These are phyloP conservation scores for Tolypocladium endophyticum DNA, from an alignment of 2,329 filamentous ascomycete species.

Conservation along the genomic window DNA sequence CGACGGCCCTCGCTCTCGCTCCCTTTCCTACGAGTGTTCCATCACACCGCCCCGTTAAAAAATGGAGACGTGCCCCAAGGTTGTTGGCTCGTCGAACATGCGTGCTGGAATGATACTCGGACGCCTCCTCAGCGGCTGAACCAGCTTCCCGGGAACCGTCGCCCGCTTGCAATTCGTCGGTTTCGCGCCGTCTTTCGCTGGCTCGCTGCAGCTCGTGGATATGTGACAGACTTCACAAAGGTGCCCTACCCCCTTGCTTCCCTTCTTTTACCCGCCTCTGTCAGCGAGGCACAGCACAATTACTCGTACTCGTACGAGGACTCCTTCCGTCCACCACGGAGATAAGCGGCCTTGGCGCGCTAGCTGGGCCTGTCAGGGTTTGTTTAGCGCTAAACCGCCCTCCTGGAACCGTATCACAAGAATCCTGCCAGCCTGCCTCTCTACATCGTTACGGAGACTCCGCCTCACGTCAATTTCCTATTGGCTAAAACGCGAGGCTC, in stretches of 20 bases:
- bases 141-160: background rate
- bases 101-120: background rate
- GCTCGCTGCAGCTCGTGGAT: background rate
- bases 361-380: background rate
- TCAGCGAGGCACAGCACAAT: background rate
- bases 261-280: background rate
- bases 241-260: background rate
- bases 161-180: background rate
- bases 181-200: background rate
- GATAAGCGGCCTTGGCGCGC: background rate
- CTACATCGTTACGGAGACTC: background rate
- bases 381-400: constrained; percentile 4
- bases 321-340: background rate
- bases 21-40: background rate
- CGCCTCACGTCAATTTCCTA: background rate
- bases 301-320: background rate
- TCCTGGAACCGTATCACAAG: background rate
- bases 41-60: background rate
- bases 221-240: background rate
- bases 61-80: background rate
- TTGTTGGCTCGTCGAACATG: background rate
- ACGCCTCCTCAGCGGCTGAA: background rate
- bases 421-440: background rate
- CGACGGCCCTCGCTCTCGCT: background rate
- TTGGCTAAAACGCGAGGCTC: background rate